phyloP scores from a whole-genome alignment of 164 flowering plant genomes.

The Taxillus chinensis region DNA sequence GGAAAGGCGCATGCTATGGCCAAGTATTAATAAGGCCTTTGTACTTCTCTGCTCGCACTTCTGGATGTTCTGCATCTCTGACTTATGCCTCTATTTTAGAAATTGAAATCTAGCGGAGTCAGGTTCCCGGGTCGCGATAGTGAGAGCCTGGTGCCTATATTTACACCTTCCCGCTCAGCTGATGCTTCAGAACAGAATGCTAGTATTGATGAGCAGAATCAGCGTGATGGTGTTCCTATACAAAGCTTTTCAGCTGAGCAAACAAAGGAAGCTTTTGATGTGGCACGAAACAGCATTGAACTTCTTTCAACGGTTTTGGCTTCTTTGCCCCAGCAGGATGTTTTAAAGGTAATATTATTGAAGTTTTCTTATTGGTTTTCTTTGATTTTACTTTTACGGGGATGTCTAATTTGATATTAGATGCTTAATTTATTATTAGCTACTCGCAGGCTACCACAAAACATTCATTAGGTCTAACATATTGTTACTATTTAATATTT shows the following conservation, averaged over 20 bases:
- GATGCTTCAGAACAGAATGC: slow-evolving; percentile 34
- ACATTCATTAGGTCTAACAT: too few relatives aligned
- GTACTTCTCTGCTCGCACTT: too few relatives aligned
- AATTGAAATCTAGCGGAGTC: slow-evolving; percentile 79
- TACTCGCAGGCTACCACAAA: too few relatives aligned
- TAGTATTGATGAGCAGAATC: slow-evolving; percentile 29
- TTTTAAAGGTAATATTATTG: slow-evolving; percentile 45
- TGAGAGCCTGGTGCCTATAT: slow-evolving; percentile 90
- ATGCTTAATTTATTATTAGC: background rate
- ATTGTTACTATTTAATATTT: too few relatives aligned
- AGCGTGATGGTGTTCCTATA: slow-evolving; percentile 30
- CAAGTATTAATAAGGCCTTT: too few relatives aligned
- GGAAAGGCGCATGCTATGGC: too few relatives aligned
- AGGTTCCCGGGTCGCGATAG: slow-evolving; percentile 90
- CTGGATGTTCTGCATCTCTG: background rate
- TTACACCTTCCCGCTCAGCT: slow-evolving; percentile 78
- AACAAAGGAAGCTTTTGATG: slow-evolving; percentile 92
- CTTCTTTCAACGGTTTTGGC: slow-evolving; percentile 86
- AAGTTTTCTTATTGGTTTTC: background rate
- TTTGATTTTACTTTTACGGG: background rate
- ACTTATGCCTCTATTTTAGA: slow-evolving; percentile 27
- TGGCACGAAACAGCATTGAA: slow-evolving; percentile 87
- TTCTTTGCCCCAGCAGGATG: slow-evolving; percentile 92
- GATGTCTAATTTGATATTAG: background rate
- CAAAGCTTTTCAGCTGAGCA: slow-evolving; percentile 64